phyloP scores from a whole-genome alignment of 2,329 filamentous ascomycete genomes.

The Penicillium sp. region DNA sequence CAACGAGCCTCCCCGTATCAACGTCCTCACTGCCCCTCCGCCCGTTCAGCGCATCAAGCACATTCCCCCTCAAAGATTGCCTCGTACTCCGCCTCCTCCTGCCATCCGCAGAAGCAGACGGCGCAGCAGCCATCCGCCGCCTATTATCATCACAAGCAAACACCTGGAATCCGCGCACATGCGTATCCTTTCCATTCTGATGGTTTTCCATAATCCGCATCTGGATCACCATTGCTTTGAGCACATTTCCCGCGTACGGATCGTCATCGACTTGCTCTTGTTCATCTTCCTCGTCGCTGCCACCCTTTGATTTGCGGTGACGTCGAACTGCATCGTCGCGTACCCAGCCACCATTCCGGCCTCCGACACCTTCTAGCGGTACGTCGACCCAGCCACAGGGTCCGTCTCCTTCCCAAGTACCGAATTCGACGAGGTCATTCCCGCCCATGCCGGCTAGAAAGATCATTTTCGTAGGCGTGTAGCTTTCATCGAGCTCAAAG shows the following conservation, averaged over 20 bases:
- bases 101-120: constrained; percentile 35
- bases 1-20: constrained; percentile 24
- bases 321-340: constrained; percentile 18
- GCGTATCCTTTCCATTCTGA: constrained; percentile 99
- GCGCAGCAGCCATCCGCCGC: constrained; percentile 28
- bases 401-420: constrained; percentile 71
- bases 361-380: constrained; percentile 62
- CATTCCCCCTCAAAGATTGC: constrained; percentile 29
- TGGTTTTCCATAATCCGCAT: constrained; percentile 93
- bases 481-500: constrained; percentile 89
- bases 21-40: constrained; percentile 25
- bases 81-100: constrained; percentile 30
- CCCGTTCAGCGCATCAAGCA: constrained; percentile 22
- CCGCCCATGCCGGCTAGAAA: constrained; percentile 87
- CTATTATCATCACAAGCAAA: constrained; percentile 56
- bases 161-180: constrained; percentile 87
- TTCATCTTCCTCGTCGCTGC: not conserved
- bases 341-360: constrained; percentile 37
- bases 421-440: constrained; percentile 87
- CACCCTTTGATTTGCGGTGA: constrained; percentile 12
- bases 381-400: constrained; percentile 92
- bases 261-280: constrained; percentile 18
- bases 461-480: constrained; percentile 89
- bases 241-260: constrained; percentile 63
- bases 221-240: constrained; percentile 86